Conservation (phyloP, 2,329 filamentous ascomycete genomes). For the Beauveria bassiana region DNA sequence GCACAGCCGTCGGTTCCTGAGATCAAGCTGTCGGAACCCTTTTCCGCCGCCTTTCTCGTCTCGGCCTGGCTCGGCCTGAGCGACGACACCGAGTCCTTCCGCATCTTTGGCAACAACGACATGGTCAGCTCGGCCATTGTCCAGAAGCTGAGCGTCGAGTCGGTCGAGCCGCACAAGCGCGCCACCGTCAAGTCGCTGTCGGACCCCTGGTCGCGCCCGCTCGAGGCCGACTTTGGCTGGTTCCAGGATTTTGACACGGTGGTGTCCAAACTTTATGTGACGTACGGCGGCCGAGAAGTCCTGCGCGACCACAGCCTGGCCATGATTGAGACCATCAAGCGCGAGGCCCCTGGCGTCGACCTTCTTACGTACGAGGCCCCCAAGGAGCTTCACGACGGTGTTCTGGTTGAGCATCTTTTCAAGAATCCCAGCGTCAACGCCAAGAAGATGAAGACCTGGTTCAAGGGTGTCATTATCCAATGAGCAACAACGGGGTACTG, state of each 20-base stretch:
- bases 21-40: conserved; percentile 17
- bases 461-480: conserved; percentile 13
- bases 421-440: conserved; percentile 21
- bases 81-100: not conserved
- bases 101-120: conserved; percentile 5
- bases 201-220: conserved; percentile 6
- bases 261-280: conserved; percentile 1
- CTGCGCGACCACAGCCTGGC: conserved; percentile 5
- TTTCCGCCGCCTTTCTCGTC: conserved; percentile 24
- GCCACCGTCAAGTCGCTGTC: not conserved
- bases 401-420: conserved; percentile 22
- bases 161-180: not conserved
- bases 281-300: conserved; percentile 5
- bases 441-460: conserved; percentile 25
- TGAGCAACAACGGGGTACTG: not conserved
- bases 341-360: not conserved
- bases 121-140: conserved; percentile 4
- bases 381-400: conserved; percentile 19
- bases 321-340: not conserved
- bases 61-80: conserved; percentile 20
- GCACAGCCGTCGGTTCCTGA: conserved; percentile 16
- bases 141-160: not conserved
- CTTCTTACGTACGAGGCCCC: not conserved
- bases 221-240: conserved; percentile 2
- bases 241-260: not conserved